phyloP scores from a whole-genome alignment of 2,329 filamentous ascomycete species.

The Diaporthe nobilis region DNA sequence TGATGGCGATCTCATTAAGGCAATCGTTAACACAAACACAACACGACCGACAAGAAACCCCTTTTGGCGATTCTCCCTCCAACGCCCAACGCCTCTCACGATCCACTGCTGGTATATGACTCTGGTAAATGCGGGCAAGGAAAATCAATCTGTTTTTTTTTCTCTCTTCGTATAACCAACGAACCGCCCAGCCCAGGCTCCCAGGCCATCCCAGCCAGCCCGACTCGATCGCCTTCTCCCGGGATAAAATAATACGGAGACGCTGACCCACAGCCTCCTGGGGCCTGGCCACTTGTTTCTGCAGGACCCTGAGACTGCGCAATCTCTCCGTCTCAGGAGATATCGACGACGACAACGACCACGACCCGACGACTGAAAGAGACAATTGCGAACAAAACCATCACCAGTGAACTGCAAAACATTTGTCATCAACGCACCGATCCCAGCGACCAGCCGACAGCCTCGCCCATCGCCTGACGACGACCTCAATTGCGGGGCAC shows the following conservation, averaged over 20 bases:
- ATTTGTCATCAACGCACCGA: slow-evolving; percentile 6
- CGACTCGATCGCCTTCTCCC: slow-evolving; percentile 26
- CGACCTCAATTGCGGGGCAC: slow-evolving; percentile 35
- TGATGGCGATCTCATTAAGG: slow-evolving; percentile 9
- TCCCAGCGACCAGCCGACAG: slow-evolving; percentile 4
- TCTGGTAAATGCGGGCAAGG: neutral
- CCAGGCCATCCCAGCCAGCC: slow-evolving; percentile 14
- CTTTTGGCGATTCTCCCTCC: neutral
- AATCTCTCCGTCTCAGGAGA: slow-evolving; percentile 36
- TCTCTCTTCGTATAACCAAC: neutral
- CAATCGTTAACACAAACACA: neutral
- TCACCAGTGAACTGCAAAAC: neutral
- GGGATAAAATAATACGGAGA: slow-evolving; percentile 43
- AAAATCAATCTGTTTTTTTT: neutral
- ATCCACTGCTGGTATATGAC: slow-evolving; percentile 12
- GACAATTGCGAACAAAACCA: neutral
- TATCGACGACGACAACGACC: slow-evolving; percentile 26
- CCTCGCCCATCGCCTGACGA: slow-evolving; percentile 30
- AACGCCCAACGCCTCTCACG: neutral
- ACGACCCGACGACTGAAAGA: neutral
- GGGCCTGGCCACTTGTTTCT: slow-evolving; percentile 40
- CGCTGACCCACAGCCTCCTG: slow-evolving; percentile 41
- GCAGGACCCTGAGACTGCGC: slow-evolving; percentile 35
- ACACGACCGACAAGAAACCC: neutral
- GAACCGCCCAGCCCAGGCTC: neutral